phyloP scores from a whole-genome alignment of 2,329 filamentous ascomycete genomes.

The Cadophora sp. region DNA sequence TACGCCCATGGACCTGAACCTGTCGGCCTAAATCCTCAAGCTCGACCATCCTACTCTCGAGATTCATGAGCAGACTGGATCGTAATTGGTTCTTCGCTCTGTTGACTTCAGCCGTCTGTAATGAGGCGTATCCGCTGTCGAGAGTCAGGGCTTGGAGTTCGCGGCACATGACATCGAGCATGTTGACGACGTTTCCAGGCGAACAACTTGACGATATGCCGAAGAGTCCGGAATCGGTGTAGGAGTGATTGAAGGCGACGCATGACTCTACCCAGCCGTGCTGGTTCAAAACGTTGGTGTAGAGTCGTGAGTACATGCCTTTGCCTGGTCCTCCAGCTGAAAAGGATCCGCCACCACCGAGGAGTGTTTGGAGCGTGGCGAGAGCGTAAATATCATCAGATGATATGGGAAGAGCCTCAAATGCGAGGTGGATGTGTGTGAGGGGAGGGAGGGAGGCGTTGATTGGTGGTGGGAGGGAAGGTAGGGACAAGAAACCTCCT shows the following conservation, averaged over 20 bases:
- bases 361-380: constrained; percentile 91
- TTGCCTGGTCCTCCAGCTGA: constrained; percentile 96
- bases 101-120: constrained; percentile 80
- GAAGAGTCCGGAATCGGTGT: constrained; percentile 94
- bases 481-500: constrained; percentile 88
- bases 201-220: constrained; percentile 89
- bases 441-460: constrained; percentile 82
- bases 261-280: constrained; percentile 97
- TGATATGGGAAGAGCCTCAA: constrained; percentile 90
- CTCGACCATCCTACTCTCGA: constrained; percentile 96
- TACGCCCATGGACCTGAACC: constrained; percentile 94
- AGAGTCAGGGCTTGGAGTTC: constrained; percentile 82
- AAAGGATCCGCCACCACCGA: constrained; percentile 95
- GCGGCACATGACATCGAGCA: constrained; percentile 95
- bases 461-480: constrained; percentile 76
- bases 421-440: constrained; percentile 93
- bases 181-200: constrained; percentile 76
- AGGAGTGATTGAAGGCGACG: constrained; percentile 95
- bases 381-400: constrained; percentile 95
- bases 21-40: constrained; percentile 94
- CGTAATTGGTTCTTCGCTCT: constrained; percentile 97
- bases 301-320: constrained; percentile 98
- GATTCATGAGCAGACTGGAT: constrained; percentile 91
- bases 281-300: constrained; percentile 97
- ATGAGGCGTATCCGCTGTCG: constrained; percentile 73